Evolutionary conservation across 2,329 filamentous ascomycete genomes (phyloP).

Genomic region (Pseudocercospora fijiensis): DNA sequence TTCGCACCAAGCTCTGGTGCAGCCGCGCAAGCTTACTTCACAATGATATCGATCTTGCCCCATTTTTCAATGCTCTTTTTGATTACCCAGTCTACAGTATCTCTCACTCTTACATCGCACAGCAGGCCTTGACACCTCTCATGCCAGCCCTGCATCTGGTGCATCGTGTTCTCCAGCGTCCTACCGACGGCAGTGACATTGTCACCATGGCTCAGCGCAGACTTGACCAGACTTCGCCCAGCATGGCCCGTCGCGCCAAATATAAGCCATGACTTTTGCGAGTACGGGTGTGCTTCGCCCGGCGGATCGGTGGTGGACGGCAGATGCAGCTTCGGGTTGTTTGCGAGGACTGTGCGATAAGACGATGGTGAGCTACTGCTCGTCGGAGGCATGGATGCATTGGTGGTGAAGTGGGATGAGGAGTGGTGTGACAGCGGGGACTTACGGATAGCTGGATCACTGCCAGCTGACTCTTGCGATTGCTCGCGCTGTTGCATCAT

Average conservation of each 20-base stretch:
- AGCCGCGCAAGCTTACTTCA: slow-evolving; percentile 54
- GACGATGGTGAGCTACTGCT: slow-evolving; percentile 14
- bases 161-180: slow-evolving; percentile 70
- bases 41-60: slow-evolving; percentile 76
- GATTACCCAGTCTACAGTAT: slow-evolving; percentile 72
- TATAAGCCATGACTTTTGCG: slow-evolving; percentile 86
- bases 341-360: slow-evolving; percentile 21
- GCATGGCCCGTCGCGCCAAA: slow-evolving; percentile 98
- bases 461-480: slow-evolving; percentile 3
- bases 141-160: slow-evolving; percentile 70
- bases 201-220: slow-evolving; percentile 76
- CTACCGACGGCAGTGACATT: slow-evolving; percentile 83
- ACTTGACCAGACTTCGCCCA: slow-evolving; percentile 84
- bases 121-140: slow-evolving; percentile 73
- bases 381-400: slow-evolving; percentile 9
- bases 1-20: background rate
- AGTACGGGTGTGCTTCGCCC: slow-evolving; percentile 64
- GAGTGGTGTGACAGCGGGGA: slow-evolving; percentile 4
- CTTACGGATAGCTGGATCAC: slow-evolving; percentile 9
- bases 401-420: slow-evolving; percentile 7
- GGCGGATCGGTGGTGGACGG: slow-evolving; percentile 87
- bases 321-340: slow-evolving; percentile 51
- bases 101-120: slow-evolving; percentile 82
- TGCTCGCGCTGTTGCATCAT: slow-evolving; percentile 6
- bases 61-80: slow-evolving; percentile 70